Evolutionary conservation across 169 alveolate species (phyloP), one percentile per base, ranked within the genome.

Genomic region (Babesia ovis): DNA sequence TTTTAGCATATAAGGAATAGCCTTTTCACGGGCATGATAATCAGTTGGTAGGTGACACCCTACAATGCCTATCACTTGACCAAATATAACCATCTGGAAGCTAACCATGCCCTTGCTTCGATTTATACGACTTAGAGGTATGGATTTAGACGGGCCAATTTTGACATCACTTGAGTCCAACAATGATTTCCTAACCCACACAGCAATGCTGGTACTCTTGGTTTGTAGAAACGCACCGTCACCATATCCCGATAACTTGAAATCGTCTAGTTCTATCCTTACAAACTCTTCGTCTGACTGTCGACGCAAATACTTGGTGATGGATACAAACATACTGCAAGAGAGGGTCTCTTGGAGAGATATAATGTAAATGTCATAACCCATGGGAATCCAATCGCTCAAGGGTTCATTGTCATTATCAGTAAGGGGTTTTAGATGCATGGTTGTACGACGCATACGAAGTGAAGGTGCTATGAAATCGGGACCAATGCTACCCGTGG

Each of bases 1-100:
- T n/a, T 62, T 34, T 12, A 87, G 73, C 22, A 90, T 82, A 57
- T 67, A 59, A 31, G 76, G 84, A 22, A 90, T 75, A 0, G 95
- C 91, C 74, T 83, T 80, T 27, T 83, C 85, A 45, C 94, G 37
- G 59, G 89, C 91, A 45, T 56, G 76, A 60, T 70, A 74, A 16
- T 80, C 68, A 1, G 95, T 90, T 3, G 95, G 95, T 86, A 91
- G 53, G 60, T 91, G 95, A 45, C 94, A 88, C 20, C 95, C 95
- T n/a, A 91, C 81, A 31, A 91, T 81, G 82, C 92, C 67, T 42
- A 91, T 61, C 27, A 68, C 55, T 37, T 91, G 95, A 25, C 80
- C 84, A 32, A 53, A 67, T 5, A 90, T 71, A 22, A 64, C 67
- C 76, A 91, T 56, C 73, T 76, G 85, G 51, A 91, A 66, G 11